Base-by-base conservation (phyloP, 495 filamentous ascomycete genomes). In the Hypoxylon intermedium region DNA sequence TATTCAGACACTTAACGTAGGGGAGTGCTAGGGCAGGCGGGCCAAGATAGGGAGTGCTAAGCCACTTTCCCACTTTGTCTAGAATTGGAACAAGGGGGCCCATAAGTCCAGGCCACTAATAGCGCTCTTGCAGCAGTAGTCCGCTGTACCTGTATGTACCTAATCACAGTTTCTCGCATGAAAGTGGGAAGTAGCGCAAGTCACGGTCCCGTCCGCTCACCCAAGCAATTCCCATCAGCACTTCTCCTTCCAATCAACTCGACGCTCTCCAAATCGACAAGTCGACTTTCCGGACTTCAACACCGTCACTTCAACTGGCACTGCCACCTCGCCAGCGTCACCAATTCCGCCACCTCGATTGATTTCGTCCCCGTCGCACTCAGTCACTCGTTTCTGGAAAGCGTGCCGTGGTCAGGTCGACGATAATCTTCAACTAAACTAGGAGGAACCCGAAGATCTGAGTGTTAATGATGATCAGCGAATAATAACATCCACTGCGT, bases 331-430 rank as follows among this genome's bases (percentile, higher is more conserved):
- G 47, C 45, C 56, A 45, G 53, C 60, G 40, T 45, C 60, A 52
- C 41, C 47, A 51, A 52, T 56, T 28, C 51, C 51, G 62, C 51
- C 56, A 56, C 62, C 45, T 52, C 13, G 28, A 45, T 49, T 34
- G 49, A 48, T 50, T 36, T 63, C 36, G 19, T 54, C 37, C 53
- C 34, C n/a, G 44, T 51, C 49, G 45, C 50, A 37, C 18, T 52
- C 26, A 56, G 62, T 65, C 56, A 60, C 62, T 65, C 62, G 62
- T 65, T 65, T 65, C 62, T 65, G 62, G 62, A 60, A 60, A 65
- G 62, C 62, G 61, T 59, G 54, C 16, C 47, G 7, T 26, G 24
- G 28, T 55, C 40, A 49, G 45, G 61, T 65, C 16, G 49, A 40
- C 50, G 43, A 58, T 50, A 48, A n/a, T 15, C 3, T 54, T 54